A percentile compares a stretch with the other conserved stretches of the same genome.
Evolutionary conservation across 805 yeast genomes (phyloP).

Genomic region (Teunomyces atbi): DNA sequence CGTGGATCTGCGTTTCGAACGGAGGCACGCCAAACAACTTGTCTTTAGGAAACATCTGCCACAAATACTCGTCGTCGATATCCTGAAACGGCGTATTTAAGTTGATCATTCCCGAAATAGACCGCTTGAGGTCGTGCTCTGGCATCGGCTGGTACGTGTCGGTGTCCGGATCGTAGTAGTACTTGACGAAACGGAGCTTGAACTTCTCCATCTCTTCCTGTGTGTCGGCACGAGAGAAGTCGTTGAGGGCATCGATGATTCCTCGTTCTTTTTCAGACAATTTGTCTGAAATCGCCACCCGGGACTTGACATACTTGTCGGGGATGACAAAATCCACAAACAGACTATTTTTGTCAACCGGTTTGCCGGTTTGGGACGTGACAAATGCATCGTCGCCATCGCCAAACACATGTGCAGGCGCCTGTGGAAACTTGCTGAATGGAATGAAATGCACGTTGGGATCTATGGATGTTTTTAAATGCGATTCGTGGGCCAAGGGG

Average conservation of each 20-base stretch:
- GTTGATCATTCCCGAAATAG: constrained; percentile 40
- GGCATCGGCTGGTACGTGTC: constrained; percentile 25
- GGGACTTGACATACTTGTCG: constrained; percentile 21
- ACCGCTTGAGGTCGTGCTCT: constrained; percentile 38
- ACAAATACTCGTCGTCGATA: constrained; percentile 39
- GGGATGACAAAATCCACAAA: constrained; percentile 27
- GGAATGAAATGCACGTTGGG: constrained; percentile 20
- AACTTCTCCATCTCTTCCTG: constrained; percentile 22
- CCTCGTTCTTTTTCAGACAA: constrained; percentile 25
- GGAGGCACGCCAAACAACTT: constrained; percentile 36
- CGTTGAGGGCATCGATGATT: constrained; percentile 26
- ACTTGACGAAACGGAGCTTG: constrained; percentile 21
- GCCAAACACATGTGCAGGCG: constrained; percentile 17
- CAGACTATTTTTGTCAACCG: not conserved
- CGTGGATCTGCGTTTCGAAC: constrained; percentile 23
- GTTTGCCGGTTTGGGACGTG: not conserved
- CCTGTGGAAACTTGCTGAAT: constrained; percentile 31
- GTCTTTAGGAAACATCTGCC: constrained; percentile 38
- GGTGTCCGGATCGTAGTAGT: constrained; percentile 28
- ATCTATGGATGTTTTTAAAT: constrained; percentile 6
- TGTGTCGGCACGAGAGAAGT: constrained; percentile 18
- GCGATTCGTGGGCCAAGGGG: not conserved
- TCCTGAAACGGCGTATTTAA: constrained; percentile 33
- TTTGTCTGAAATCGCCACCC: constrained; percentile 13
- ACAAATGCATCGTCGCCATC: not conserved